Evolutionary conservation across 305 asterid species (phyloP).

Genomic region (Rubia occidens): DNA sequence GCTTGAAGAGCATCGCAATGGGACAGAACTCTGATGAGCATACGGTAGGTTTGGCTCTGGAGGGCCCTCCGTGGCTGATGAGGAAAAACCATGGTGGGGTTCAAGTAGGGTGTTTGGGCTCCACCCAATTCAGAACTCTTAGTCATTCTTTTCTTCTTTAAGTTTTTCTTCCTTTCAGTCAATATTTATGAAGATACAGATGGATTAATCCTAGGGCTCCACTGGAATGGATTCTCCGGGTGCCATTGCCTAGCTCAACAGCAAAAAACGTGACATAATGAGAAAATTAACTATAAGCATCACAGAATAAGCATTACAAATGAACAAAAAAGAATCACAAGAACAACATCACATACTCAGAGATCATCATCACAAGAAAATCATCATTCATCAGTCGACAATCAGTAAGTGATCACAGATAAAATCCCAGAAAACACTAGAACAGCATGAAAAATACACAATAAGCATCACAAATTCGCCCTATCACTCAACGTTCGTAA

Average conservation of each 20-base stretch:
- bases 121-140: slow-evolving; percentile 26
- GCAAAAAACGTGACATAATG: background rate
- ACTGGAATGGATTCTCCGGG: background rate
- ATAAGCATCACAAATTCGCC: too few species aligned
- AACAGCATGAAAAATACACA: too few species aligned
- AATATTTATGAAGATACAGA: background rate
- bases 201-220: background rate
- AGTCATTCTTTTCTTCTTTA: slow-evolving; percentile 17
- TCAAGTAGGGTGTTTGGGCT: too few species aligned
- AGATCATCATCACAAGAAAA: too few species aligned
- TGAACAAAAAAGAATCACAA: too few species aligned
- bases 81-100: slow-evolving; percentile 22
- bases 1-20: slow-evolving; percentile 21
- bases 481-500: too few species aligned
- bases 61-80: slow-evolving; percentile 45
- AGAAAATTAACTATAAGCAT: too few species aligned
- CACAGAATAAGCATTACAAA: too few species aligned
- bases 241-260: background rate
- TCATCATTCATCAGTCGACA: too few species aligned
- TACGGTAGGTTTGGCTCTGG: slow-evolving; percentile 42
- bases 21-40: slow-evolving; percentile 31
- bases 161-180: background rate
- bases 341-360: too few species aligned
- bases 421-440: too few species aligned
- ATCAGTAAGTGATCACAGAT: too few species aligned